Evolutionary conservation across 441 rosid species (phyloP).

Genomic region (Pelargonium fulgidum): DNA sequence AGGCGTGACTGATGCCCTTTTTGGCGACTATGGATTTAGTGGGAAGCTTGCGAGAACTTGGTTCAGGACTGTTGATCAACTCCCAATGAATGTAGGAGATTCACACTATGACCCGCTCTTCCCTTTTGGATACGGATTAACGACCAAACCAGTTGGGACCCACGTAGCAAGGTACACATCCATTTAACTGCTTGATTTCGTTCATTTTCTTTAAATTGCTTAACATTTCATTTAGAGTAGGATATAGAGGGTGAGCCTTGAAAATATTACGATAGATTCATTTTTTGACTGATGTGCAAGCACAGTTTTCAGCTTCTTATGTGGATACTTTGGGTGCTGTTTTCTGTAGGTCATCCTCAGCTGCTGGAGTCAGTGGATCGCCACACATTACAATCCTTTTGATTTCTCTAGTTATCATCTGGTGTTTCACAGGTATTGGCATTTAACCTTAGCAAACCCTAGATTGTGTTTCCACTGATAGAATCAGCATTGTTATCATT

Average conservation of each 20-base stretch:
- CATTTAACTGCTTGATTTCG: neutral
- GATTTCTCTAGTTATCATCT: neutral
- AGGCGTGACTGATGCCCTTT: slow-evolving; percentile 36
- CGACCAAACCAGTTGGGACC: slow-evolving; percentile 19
- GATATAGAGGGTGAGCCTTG: too few species aligned
- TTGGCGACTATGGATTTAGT: slow-evolving; percentile 34
- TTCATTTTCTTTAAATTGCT: neutral
- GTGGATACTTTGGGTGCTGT: neutral
- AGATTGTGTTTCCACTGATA: too few species aligned
- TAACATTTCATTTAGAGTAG: too few species aligned
- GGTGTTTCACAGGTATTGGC: neutral
- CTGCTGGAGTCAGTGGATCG: neutral
- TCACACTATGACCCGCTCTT: slow-evolving; percentile 32
- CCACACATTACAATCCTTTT: neutral
- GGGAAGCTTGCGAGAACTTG: slow-evolving; percentile 34
- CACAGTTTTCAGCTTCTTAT: neutral
- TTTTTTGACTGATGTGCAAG: too few species aligned
- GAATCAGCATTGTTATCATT: too few species aligned
- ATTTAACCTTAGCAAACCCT: neutral
- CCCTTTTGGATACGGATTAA: slow-evolving; percentile 34
- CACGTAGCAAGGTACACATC: neutral
- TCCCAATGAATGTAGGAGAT: slow-evolving; percentile 40
- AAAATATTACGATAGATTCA: too few species aligned
- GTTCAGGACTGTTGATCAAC: slow-evolving; percentile 35
- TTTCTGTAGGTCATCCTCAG: neutral